Percentiles rank a stretch among this genome's conserved stretches.
These are phyloP conservation scores for Stemphylium lycopersici DNA, from an alignment of 2,329 filamentous ascomycete species.

Conservation along the genomic window DNA sequence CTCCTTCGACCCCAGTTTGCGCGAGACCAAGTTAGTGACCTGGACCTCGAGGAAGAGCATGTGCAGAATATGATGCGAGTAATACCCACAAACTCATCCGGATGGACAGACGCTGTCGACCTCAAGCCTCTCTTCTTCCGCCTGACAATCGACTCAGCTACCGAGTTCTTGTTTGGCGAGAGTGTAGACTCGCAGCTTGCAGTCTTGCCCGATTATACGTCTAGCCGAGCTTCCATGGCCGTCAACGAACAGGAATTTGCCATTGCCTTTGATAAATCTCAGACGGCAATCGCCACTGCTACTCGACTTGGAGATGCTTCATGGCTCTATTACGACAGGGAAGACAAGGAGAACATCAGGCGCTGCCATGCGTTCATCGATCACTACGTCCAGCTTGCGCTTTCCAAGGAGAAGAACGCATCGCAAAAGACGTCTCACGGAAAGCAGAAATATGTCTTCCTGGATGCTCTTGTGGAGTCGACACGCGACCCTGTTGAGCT, in stretches of 20 bases:
- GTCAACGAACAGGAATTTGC: constrained; percentile 32
- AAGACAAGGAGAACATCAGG: constrained; percentile 38
- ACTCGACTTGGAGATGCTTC: constrained; percentile 38
- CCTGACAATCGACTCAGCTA: constrained; percentile 48
- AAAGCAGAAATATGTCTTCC: constrained; percentile 70
- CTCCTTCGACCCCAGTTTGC: constrained; percentile 48
- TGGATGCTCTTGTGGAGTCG: constrained; percentile 79
- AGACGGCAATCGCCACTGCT: constrained; percentile 19
- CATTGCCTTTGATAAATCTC: constrained; percentile 30
- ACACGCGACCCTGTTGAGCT: constrained; percentile 71
- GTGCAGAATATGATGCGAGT: constrained; percentile 43
- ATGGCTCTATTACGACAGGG: constrained; percentile 36
- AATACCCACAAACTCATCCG: constrained; percentile 23
- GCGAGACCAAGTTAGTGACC: constrained; percentile 39
- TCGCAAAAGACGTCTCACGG: constrained; percentile 17
- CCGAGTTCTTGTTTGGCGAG: constrained; percentile 47
- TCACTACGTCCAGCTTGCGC: constrained; percentile 31
- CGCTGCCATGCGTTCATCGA: constrained; percentile 37
- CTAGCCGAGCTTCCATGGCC: constrained; percentile 13
- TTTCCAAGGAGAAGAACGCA: constrained; percentile 23
- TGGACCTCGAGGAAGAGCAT: constrained; percentile 41
- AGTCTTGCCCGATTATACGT: constrained; percentile 24
- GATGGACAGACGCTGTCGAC: constrained; percentile 40
- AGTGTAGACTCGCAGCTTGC: constrained; percentile 39
- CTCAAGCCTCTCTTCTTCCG: constrained; percentile 50